Percentiles rank a stretch among this genome's conserved stretches.
Evolutionary conservation across 108 stramenopile species (phyloP).

Genomic region (Fistulifera pelliculosa): DNA sequence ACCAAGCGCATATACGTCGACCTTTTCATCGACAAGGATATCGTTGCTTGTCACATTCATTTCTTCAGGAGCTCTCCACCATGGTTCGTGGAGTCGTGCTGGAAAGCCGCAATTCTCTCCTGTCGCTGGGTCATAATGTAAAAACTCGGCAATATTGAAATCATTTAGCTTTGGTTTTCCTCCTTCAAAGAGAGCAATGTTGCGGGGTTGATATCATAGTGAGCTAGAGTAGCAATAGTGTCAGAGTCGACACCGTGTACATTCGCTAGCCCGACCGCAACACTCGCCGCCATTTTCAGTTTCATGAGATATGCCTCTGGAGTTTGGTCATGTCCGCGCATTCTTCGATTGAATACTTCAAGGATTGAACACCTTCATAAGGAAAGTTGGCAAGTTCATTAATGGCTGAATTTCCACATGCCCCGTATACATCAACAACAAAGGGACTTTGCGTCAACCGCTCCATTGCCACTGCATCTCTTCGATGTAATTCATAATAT

Average conservation of each 20-base stretch:
- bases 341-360: conserved; percentile 52
- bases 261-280: conserved; percentile 65
- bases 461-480: conserved; percentile 86
- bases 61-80: conserved; percentile 84
- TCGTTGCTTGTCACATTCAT: conserved; percentile 26
- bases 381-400: conserved; percentile 76
- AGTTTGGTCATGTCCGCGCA: conserved; percentile 39
- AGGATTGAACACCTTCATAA: conserved; percentile 28
- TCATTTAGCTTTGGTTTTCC: conserved; percentile 80
- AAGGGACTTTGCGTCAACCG: conserved; percentile 63
- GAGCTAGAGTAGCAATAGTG: conserved; percentile 36
- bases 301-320: conserved; percentile 43
- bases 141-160: conserved; percentile 82
- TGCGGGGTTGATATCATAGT: conserved; percentile 76
- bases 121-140: conserved; percentile 20
- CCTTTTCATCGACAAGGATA: conserved; percentile 49
- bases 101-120: conserved; percentile 60
- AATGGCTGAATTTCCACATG: conserved; percentile 78
- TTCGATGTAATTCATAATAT: conserved; percentile 73
- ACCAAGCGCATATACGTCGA: conserved; percentile 76
- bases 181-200: conserved; percentile 60
- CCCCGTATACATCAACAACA: conserved; percentile 76
- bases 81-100: conserved; percentile 64
- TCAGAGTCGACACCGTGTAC: conserved; percentile 50
- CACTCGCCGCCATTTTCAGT: conserved; percentile 56